Evolutionary conservation across 768 basidiomycete species (phyloP), one percentile per base, ranked within the genome.

Genomic region (Coprinellus aureogranulatus): DNA sequence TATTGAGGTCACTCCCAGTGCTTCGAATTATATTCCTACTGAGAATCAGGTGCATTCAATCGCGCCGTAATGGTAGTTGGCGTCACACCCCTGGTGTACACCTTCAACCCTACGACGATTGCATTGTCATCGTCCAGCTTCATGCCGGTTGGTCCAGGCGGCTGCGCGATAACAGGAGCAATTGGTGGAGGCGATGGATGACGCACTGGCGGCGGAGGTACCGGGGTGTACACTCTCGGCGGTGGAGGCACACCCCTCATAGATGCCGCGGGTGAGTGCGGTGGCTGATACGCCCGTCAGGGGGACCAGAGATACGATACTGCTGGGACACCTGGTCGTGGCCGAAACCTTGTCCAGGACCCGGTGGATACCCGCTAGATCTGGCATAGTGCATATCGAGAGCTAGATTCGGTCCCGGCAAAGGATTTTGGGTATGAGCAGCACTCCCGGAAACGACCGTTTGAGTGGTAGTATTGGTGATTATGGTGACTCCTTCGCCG

Each of bases 61-160:
- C 66, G 64, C 16, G 68, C 68, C 14, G 58, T 60, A 25, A 70
- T 66, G 31, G 62, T 57, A 1, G 61, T 66, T 11, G 65, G 65
- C 4, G 62, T 65, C 2, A 55, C 54, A 47, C 63, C 65, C 25
- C 65, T 59, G 9, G 68, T 67, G 54, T 63, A 69, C 25, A 71
- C 63, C 48, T 67, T 67, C 47, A 71, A 54, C 8, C 68, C 70
- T 18, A 71, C 52, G 23, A 68, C 68, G 30, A 65, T 34, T 12
- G 65, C 65, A 59, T 71, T 63, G 34, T 66, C 64, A n/a, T 71
- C 67, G 41, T 71, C 67, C 44, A 69, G 52, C 0, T 52, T 44
- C 58, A 66, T 61, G 30, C 56, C 47, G 16, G 37, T 42, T 34
- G 42, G 26, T 34, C 27, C 57, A 8, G 25, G 22, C 31, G 27